Conservation (phyloP, 1,284 basidiomycete genomes). For the Xerocomus nothofagi region DNA sequence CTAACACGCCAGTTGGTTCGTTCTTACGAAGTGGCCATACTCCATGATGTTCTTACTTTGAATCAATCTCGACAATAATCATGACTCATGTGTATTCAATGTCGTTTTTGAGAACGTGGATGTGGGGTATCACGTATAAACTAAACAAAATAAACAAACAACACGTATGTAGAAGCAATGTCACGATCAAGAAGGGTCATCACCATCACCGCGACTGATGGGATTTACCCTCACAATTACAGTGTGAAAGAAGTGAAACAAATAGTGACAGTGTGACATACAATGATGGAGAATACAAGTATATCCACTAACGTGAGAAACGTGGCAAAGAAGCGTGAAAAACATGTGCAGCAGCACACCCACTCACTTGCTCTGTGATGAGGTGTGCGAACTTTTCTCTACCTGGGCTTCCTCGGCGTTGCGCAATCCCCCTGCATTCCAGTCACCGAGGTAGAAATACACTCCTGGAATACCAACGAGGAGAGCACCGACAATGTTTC, state of each 20-base stretch:
- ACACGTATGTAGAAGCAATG: not conserved
- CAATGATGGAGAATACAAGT: not conserved
- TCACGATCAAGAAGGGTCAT: not conserved
- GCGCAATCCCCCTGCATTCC: slow-evolving; percentile 40
- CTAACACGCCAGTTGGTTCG: not conserved
- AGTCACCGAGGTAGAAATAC: slow-evolving; percentile 62
- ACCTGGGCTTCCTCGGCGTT: slow-evolving; percentile 37
- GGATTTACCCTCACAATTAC: not conserved
- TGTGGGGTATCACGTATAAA: not conserved
- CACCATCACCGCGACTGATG: not conserved
- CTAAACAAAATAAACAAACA: not conserved
- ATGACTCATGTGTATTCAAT: not conserved
- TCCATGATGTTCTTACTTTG: not conserved
- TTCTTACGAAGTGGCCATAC: not conserved
- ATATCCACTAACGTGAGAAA: not conserved
- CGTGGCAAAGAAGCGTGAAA: not conserved
- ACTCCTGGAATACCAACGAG: slow-evolving; percentile 61
- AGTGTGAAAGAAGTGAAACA: not conserved
- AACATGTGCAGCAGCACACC: slow-evolving; percentile 1
- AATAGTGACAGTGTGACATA: not conserved
- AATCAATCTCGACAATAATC: not conserved
- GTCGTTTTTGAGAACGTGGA: not conserved
- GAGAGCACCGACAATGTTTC: slow-evolving; percentile 68
- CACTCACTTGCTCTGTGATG: slow-evolving; percentile 51
- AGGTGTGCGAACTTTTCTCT: slow-evolving; percentile 15